phyloP scores from a whole-genome alignment of 2,329 filamentous ascomycete species.

The Botrytis aclada region DNA sequence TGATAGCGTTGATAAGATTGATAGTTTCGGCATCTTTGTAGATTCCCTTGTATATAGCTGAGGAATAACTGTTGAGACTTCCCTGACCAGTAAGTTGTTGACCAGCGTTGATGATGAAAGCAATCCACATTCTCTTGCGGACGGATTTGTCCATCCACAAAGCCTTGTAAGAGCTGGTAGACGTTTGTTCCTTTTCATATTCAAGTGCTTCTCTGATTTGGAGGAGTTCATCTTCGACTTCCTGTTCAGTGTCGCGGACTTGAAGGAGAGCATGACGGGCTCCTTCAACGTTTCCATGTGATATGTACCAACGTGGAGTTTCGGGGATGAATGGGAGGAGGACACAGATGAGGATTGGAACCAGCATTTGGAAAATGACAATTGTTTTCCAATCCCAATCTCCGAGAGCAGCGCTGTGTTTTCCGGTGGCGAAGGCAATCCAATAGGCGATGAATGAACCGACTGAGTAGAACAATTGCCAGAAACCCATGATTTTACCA shows the following conservation, averaged over 20 bases:
- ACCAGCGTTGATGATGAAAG: constrained; percentile 65
- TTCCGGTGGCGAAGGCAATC: constrained; percentile 29
- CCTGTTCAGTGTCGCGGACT: constrained; percentile 64
- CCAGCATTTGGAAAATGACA: constrained; percentile 69
- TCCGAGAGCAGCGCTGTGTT: constrained; percentile 40
- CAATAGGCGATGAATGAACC: constrained; percentile 39
- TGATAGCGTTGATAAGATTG: constrained; percentile 71
- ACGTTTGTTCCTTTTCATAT: constrained; percentile 68
- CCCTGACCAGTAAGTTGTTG: constrained; percentile 44
- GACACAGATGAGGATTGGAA: constrained; percentile 58
- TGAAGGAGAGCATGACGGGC: constrained; percentile 45
- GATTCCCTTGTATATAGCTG: constrained; percentile 71
- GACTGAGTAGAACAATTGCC: constrained; percentile 67
- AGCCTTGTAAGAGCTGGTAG: constrained; percentile 56
- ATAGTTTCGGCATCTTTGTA: constrained; percentile 58
- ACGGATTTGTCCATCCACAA: constrained; percentile 69
- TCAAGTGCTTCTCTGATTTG: constrained; percentile 66
- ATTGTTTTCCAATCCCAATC: constrained; percentile 74
- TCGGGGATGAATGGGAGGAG: constrained; percentile 66
- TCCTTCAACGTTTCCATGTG: constrained; percentile 52
- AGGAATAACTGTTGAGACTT: constrained; percentile 69
- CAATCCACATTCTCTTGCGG: constrained; percentile 62
- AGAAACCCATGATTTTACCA: constrained; percentile 66
- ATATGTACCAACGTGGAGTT: constrained; percentile 65
- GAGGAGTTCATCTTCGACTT: constrained; percentile 57